phyloP scores from a whole-genome alignment of 768 basidiomycete species.

The Thelephora ganbajun region DNA sequence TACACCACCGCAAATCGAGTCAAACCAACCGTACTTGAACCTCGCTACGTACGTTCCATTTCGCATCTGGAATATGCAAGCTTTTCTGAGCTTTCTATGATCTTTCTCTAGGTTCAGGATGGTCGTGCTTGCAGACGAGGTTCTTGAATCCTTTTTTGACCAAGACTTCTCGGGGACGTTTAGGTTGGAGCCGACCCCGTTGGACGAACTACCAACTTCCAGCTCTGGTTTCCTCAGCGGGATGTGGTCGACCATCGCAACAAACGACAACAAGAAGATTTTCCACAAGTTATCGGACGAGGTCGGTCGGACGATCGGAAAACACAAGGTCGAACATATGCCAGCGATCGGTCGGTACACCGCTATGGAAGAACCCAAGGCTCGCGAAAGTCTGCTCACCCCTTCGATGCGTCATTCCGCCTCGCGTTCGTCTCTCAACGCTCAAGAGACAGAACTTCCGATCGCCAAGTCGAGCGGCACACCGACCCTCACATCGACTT shows the following conservation, averaged over 20 bases:
- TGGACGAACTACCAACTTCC: slow-evolving; percentile 47
- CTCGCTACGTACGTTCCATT: slow-evolving; percentile 53
- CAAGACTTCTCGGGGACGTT: slow-evolving; percentile 84
- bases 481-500: slow-evolving; percentile 9
- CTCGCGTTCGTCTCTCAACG: slow-evolving; percentile 38
- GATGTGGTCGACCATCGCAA: slow-evolving; percentile 79
- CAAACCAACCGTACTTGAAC: slow-evolving; percentile 87
- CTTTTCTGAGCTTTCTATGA: slow-evolving; percentile 1
- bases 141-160: slow-evolving; percentile 94
- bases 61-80: background rate
- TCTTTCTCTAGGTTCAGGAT: slow-evolving; percentile 68
- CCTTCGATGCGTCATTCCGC: slow-evolving; percentile 47
- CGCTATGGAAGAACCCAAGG: slow-evolving; percentile 74
- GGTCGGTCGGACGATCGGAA: slow-evolving; percentile 87
- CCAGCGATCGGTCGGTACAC: slow-evolving; percentile 84
- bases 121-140: slow-evolving; percentile 94
- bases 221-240: slow-evolving; percentile 64
- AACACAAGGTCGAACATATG: slow-evolving; percentile 71
- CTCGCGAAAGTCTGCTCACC: slow-evolving; percentile 75
- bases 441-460: slow-evolving; percentile 17
- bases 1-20: slow-evolving; percentile 35
- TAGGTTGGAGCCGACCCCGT: slow-evolving; percentile 56
- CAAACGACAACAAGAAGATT: slow-evolving; percentile 85
- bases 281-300: slow-evolving; percentile 91
- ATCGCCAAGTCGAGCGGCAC: slow-evolving; percentile 8